A percentile compares a stretch with the other conserved stretches of the same genome.
phyloP scores from a whole-genome alignment of 1,284 basidiomycete genomes.

The Leccinum huronense region DNA sequence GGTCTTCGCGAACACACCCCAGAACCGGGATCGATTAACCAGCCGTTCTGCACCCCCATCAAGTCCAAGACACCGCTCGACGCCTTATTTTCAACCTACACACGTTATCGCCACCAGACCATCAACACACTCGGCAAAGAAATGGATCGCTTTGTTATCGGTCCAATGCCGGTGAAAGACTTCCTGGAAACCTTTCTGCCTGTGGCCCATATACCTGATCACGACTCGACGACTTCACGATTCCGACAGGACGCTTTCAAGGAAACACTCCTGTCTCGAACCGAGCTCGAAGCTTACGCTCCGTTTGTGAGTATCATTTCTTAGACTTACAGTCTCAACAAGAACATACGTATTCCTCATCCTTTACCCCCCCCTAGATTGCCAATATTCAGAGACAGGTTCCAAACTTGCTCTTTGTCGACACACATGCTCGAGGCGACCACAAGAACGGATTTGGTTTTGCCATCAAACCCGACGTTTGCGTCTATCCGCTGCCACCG shows the following conservation, averaged over 20 bases:
- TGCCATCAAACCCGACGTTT: not conserved
- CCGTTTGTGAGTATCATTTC: not conserved
- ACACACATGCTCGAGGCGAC: conserved; percentile 4
- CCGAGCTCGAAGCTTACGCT: not conserved
- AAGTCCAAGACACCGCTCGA: not conserved
- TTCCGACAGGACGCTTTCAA: not conserved
- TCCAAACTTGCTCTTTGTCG: not conserved
- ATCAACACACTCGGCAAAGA: conserved; percentile 1
- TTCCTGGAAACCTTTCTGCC: not conserved
- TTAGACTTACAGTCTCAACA: not conserved
- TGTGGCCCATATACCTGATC: not conserved
- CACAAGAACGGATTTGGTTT: not conserved
- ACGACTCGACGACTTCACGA: not conserved
- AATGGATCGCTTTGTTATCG: not conserved
- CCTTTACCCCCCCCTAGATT: not conserved
- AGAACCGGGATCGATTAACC: not conserved
- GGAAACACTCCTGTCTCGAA: not conserved
- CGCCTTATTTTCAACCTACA: not conserved
- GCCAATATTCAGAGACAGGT: not conserved
- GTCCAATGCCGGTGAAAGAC: conserved; percentile 2
- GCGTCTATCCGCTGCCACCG: not conserved
- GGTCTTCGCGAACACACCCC: not conserved
- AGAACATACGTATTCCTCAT: not conserved
- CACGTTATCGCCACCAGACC: not conserved
- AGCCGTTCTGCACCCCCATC: not conserved